Conservation (phyloP, 148 eudicot genomes). For the Talinum fruticosum region DNA sequence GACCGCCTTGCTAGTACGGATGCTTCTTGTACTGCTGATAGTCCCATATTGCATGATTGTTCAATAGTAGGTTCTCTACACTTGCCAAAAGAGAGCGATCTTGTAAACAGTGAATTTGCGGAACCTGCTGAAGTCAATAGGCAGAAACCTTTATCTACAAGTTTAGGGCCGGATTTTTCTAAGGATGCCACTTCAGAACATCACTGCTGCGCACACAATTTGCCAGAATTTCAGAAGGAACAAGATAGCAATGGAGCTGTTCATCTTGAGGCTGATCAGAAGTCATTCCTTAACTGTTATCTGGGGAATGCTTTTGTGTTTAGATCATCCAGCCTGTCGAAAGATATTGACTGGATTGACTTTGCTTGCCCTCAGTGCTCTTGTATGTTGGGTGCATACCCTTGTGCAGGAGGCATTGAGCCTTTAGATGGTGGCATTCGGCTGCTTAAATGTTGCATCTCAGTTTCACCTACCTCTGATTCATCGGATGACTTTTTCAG, state of each 20-base stretch:
- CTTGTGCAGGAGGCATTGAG: constrained; percentile 42
- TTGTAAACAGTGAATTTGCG: constrained; percentile 12
- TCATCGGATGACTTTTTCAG: constrained; percentile 55
- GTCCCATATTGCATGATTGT: neutral
- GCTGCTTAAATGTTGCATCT: constrained; percentile 70
- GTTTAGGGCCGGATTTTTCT: neutral
- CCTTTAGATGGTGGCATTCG: constrained; percentile 84
- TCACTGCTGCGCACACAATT: constrained; percentile 36
- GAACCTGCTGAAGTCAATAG: neutral
- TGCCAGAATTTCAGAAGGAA: constrained; percentile 27
- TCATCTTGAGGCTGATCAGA: constrained; percentile 57
- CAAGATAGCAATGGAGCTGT: constrained; percentile 23
- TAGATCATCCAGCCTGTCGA: constrained; percentile 60
- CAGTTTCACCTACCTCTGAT: constrained; percentile 52
- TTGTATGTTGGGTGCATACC: constrained; percentile 72
- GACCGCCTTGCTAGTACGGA: constrained; percentile 18
- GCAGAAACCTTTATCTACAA: constrained; percentile 3
- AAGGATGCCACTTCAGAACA: constrained; percentile 27
- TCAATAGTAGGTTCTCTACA: no score
- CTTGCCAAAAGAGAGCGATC: constrained; percentile 2
- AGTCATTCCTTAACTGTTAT: constrained; percentile 75
- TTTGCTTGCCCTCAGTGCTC: constrained; percentile 74
- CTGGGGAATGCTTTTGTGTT: constrained; percentile 80
- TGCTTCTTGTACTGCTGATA: constrained; percentile 15
- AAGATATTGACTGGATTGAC: constrained; percentile 68